Conservation (phyloP, 139 green algal genomes). For the Zygnema cylindricum region DNA sequence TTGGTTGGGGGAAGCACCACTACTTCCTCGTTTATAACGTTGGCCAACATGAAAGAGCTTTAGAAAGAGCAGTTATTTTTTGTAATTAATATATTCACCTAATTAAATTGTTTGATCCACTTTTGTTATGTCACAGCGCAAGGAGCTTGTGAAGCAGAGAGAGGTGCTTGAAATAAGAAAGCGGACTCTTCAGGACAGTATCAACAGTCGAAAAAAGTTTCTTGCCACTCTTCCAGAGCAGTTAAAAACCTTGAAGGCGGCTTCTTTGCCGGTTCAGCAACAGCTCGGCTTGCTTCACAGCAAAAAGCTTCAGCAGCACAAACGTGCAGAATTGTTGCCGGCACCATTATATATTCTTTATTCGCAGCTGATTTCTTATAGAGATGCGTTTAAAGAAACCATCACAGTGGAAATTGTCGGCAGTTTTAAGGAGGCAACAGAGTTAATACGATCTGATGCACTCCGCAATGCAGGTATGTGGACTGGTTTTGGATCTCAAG, state of each 20-base stretch:
- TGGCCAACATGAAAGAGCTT: too few species aligned
- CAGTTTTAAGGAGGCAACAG: slow-evolving; percentile 57
- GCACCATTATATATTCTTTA: slow-evolving; percentile 74
- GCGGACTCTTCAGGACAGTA: slow-evolving; percentile 46
- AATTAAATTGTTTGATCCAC: too few species aligned
- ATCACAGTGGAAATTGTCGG: slow-evolving; percentile 67
- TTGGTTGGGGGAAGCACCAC: too few species aligned
- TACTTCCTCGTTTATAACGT: too few species aligned
- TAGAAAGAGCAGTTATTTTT: too few species aligned
- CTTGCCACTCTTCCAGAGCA: slow-evolving; percentile 67
- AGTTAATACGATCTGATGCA: not conserved
- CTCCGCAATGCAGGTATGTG: not conserved
- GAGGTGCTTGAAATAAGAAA: slow-evolving; percentile 57
- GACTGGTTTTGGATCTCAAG: too few species aligned
- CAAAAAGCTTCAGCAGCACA: slow-evolving; percentile 39
- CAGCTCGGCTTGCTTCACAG: slow-evolving; percentile 42
- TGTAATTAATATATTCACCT: too few species aligned
- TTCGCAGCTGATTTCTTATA: slow-evolving; percentile 67
- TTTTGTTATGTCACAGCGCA: slow-evolving; percentile 60
- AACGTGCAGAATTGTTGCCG: slow-evolving; percentile 67
- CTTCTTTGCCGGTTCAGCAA: slow-evolving; percentile 59
- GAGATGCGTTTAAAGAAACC: slow-evolving; percentile 63
- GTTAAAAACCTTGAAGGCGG: slow-evolving; percentile 64
- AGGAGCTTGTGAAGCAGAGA: slow-evolving; percentile 60
- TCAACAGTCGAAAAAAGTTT: slow-evolving; percentile 57